Conservation (phyloP, 2,329 filamentous ascomycete species). For the Neodidymelliopsis sp. region DNA sequence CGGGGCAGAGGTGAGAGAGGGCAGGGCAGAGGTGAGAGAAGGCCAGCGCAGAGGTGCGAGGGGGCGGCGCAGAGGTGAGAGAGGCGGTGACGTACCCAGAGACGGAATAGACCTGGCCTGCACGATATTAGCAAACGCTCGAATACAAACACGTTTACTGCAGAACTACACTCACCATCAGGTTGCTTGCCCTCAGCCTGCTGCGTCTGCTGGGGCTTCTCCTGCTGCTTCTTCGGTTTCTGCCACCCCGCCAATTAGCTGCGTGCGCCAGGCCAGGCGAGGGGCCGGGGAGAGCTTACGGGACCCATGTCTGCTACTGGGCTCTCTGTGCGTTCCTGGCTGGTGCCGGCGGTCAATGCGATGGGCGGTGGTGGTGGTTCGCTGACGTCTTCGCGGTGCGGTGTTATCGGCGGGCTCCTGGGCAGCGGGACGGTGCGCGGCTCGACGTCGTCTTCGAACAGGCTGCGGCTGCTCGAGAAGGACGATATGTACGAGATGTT, state of each 20-base stretch:
- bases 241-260: conserved; percentile 40
- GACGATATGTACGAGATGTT: conserved; percentile 58
- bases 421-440: conserved; percentile 47
- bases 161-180: conserved; percentile 9
- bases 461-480: conserved; percentile 27
- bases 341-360: conserved; percentile 26
- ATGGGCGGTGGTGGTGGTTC: conserved; percentile 34
- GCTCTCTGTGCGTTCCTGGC: conserved; percentile 19
- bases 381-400: conserved; percentile 36
- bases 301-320: conserved; percentile 46
- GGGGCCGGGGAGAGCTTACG: conserved; percentile 36
- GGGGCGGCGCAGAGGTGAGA: neutral
- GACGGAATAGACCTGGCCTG: conserved; percentile 73
- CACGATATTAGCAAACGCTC: conserved; percentile 21
- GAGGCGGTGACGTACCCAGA: conserved; percentile 60
- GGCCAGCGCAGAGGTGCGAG: conserved; percentile 18
- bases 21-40: conserved; percentile 18
- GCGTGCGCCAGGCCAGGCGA: conserved; percentile 13
- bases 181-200: conserved; percentile 56
- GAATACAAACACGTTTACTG: neutral
- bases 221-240: conserved; percentile 47
- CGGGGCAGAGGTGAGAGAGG: conserved; percentile 31
- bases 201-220: conserved; percentile 47
- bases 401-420: conserved; percentile 42
- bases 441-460: conserved; percentile 38